phyloP scores from a whole-genome alignment of 2,329 filamentous ascomycete genomes.

The Aspergillus brunneoviolaceus region DNA sequence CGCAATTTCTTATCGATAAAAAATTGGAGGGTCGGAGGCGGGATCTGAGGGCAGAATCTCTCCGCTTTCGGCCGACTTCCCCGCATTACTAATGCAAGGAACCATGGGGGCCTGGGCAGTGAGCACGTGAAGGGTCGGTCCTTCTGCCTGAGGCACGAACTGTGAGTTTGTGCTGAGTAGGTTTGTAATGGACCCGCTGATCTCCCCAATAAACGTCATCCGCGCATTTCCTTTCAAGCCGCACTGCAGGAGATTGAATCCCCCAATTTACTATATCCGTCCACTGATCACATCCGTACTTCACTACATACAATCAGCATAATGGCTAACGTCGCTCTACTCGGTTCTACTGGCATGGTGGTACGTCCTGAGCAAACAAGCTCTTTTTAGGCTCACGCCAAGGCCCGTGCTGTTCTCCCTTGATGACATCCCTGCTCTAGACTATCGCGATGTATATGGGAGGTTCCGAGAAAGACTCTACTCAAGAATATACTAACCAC shows the following conservation, averaged over 20 bases:
- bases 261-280: neutral
- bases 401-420: neutral
- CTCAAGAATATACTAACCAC: neutral
- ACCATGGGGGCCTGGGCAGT: neutral
- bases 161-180: neutral
- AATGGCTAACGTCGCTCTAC: constrained; percentile 48
- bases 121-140: neutral
- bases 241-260: neutral
- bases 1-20: constrained; percentile 35
- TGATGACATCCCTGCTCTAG: neutral
- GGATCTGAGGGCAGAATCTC: constrained; percentile 17
- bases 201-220: constrained; percentile 9
- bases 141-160: constrained; percentile 9
- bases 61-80: constrained; percentile 19
- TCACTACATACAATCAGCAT: neutral
- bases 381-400: neutral
- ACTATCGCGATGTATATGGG: neutral
- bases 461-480: neutral
- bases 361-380: constrained; percentile 34
- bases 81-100: constrained; percentile 20
- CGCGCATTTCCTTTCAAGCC: neutral
- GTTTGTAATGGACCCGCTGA: constrained; percentile 1
- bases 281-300: neutral
- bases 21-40: constrained; percentile 9
- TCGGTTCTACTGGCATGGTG: constrained; percentile 52